Conservation (phyloP, 2,329 filamentous ascomycete species). For the Diaporthe sp. region DNA sequence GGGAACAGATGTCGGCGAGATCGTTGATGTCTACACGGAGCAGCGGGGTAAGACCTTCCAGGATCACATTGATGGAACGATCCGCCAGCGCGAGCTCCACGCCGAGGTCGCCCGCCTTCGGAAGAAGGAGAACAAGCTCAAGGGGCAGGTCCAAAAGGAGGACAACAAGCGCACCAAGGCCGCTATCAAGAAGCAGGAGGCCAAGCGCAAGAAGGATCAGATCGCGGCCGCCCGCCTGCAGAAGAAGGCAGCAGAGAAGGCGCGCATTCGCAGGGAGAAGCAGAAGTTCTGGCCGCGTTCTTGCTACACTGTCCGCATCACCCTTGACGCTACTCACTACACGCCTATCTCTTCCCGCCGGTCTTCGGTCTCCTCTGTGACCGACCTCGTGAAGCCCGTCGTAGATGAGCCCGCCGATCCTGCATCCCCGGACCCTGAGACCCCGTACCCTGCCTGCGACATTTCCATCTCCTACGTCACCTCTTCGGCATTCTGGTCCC, state of each 20-base stretch:
- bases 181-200: constrained; percentile 52
- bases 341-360: constrained; percentile 63
- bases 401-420: constrained; percentile 59
- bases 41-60: constrained; percentile 59
- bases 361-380: constrained; percentile 64
- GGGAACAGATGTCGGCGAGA: constrained; percentile 51
- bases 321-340: constrained; percentile 60
- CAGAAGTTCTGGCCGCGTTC: constrained; percentile 64
- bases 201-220: constrained; percentile 52
- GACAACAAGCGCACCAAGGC: constrained; percentile 47
- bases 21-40: constrained; percentile 56
- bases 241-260: constrained; percentile 58
- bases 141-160: constrained; percentile 44
- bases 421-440: constrained; percentile 52
- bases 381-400: constrained; percentile 65
- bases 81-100: constrained; percentile 50
- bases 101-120: constrained; percentile 49
- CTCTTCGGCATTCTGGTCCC: constrained; percentile 68
- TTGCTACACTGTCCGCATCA: constrained; percentile 64
- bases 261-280: constrained; percentile 58
- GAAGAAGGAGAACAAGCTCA: constrained; percentile 52
- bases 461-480: constrained; percentile 73
- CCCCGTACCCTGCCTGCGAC: constrained; percentile 52
- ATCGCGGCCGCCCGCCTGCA: constrained; percentile 52
- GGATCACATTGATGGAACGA: constrained; percentile 54